A percentile compares a stretch with the other conserved stretches of the same genome.
phyloP scores from a whole-genome alignment of 108 stramenopile genomes.

The Nannochloropsis salina region DNA sequence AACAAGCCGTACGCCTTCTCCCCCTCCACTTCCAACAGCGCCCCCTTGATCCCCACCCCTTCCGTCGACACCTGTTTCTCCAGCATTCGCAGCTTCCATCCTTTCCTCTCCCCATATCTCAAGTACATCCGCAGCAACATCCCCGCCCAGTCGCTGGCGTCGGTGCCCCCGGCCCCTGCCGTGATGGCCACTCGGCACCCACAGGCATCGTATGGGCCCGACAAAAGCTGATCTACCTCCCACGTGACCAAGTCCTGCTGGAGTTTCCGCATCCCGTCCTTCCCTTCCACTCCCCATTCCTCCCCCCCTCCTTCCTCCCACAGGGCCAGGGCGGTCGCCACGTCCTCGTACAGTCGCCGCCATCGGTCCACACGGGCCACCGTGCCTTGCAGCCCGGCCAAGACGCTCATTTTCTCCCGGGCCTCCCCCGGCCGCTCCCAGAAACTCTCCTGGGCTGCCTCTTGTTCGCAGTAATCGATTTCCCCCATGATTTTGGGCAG shows the following conservation, averaged over 20 bases:
- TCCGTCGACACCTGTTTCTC: conserved; percentile 62
- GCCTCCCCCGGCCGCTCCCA: background rate
- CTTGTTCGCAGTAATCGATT: conserved; percentile 21
- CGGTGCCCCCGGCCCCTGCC: conserved; percentile 50
- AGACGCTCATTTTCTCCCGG: background rate
- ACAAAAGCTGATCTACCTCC: conserved; percentile 42
- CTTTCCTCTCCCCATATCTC: conserved; percentile 46
- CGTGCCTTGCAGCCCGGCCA: background rate
- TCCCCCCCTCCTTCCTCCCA: conserved; percentile 21
- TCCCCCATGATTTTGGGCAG: background rate
- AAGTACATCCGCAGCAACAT: conserved; percentile 53
- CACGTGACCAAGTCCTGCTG: conserved; percentile 44
- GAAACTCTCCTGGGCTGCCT: conserved; percentile 15
- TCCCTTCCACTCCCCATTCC: background rate
- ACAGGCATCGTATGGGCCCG: conserved; percentile 42
- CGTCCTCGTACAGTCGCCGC: conserved; percentile 35
- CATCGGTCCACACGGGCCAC: conserved; percentile 16
- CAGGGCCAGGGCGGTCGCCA: conserved; percentile 44
- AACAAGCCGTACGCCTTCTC: conserved; percentile 73
- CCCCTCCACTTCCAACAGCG: conserved; percentile 67
- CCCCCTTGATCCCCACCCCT: conserved; percentile 74
- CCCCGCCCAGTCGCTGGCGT: conserved; percentile 50
- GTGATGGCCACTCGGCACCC: conserved; percentile 42
- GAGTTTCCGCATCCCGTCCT: conserved; percentile 29
- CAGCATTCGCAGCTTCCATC: conserved; percentile 44